Base-by-base conservation (phyloP, 2,329 filamentous ascomycete genomes). In the Fusarium sp. region DNA sequence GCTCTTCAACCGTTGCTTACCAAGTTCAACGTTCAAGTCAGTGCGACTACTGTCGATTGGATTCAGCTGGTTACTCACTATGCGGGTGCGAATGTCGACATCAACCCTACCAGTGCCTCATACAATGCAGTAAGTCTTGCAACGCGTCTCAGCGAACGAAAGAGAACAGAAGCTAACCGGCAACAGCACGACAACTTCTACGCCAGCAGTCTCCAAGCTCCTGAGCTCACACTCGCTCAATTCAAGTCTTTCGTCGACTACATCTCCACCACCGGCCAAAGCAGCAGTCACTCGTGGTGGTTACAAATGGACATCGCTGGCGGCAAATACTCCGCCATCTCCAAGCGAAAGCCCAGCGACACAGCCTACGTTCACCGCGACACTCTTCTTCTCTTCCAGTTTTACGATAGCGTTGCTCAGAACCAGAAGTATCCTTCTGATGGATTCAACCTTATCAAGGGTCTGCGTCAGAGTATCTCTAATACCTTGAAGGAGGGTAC, bases 371-470 rank as follows among this genome's bases (percentile, higher is more conserved):
- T 80, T 0, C 82, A 84, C 67, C 82, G 81, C 14, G 79, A 83
- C 56, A 81, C 83, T 67, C 81, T 88, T 15, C 81, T 86, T 3
- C 83, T 89, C 9, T 86, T 84, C 60, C 85, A 89, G 72, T 81
- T 87, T 56, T 83, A 83, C 60, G 85, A 87, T 73, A 77, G 81
- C 5, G 78, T 78, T 4, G 48, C 69, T 0, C 52, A 65, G 14
- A 70, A 61, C 6, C 30, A 52, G 2, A 50, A 66, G 12, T 84
- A 81, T 55, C 81, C 81, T 0, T 50, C 69, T 6, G 76, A 79
- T 15, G 82, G 82, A 0, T 81, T 81, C 54, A 52, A 72, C 3
- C 69, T 80, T 5, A 73, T 84, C 40, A 71, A 79, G 46, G 75
- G 76, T 14, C 81, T 83, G 56, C 70, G 79, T 6, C 60, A 69